Evolutionary conservation across 164 flowering plant genomes (phyloP).

Genomic region (Buxus sempervirens): DNA sequence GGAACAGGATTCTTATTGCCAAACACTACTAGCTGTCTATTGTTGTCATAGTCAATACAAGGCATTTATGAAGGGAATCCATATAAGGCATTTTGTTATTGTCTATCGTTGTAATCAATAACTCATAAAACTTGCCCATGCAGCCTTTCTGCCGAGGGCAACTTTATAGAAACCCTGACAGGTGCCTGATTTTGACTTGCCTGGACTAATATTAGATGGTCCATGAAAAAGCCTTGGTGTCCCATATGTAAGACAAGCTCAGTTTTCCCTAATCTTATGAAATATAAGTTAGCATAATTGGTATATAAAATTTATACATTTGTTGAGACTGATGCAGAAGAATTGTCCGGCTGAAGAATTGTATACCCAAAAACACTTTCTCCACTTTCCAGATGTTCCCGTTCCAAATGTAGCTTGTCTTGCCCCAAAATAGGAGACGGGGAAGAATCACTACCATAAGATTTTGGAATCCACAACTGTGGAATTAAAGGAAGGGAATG

Average conservation of each 20-base stretch:
- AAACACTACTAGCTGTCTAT: too few species aligned
- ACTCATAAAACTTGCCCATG: too few species aligned
- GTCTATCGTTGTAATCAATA: too few species aligned
- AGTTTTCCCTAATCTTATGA: conserved; percentile 2
- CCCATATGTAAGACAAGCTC: background rate
- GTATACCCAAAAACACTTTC: conserved; percentile 13
- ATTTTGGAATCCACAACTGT: conserved; percentile 19
- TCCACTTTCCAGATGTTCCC: conserved; percentile 19
- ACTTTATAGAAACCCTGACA: too few species aligned
- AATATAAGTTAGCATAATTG: background rate
- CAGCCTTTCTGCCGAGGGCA: too few species aligned
- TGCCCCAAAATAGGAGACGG: conserved; percentile 18
- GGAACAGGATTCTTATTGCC: too few species aligned
- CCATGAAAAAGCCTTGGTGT: too few species aligned
- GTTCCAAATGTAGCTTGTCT: conserved; percentile 23
- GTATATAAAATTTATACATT: conserved; percentile 1
- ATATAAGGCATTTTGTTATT: too few species aligned
- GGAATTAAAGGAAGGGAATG: conserved; percentile 15
- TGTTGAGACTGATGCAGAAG: conserved; percentile 9
- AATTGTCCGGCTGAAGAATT: conserved; percentile 13
- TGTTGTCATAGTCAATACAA: too few species aligned
- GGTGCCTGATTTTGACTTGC: too few species aligned
- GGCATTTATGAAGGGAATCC: too few species aligned
- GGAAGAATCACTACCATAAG: conserved; percentile 22
- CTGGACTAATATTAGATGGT: too few species aligned